Conservation (phyloP, 2,329 filamentous ascomycete genomes). For the Pyricularia pennisetigena region DNA sequence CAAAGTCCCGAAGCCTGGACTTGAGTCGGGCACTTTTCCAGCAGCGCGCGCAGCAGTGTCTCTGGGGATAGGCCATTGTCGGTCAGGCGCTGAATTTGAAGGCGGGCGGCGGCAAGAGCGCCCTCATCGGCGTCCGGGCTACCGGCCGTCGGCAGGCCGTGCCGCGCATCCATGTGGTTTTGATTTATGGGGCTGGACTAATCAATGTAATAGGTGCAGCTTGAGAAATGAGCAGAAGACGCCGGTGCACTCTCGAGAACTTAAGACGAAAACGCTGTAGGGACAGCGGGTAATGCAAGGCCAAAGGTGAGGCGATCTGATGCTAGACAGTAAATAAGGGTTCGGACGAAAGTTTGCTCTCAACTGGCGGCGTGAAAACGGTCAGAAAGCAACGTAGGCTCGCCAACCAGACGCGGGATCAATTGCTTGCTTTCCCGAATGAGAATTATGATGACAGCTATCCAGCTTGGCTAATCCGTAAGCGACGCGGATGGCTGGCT, state of each 20-base stretch:
- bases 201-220: neutral
- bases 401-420: neutral
- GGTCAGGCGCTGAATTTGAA: slow-evolving; percentile 21
- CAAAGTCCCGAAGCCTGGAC: neutral
- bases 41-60: slow-evolving; percentile 20
- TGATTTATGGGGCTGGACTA: neutral
- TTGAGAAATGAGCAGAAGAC: neutral
- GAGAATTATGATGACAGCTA: neutral
- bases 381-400: neutral
- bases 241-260: neutral
- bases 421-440: neutral
- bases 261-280: neutral
- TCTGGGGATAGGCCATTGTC: slow-evolving; percentile 19
- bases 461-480: neutral
- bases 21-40: slow-evolving; percentile 18
- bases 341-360: neutral
- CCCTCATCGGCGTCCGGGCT: slow-evolving; percentile 13
- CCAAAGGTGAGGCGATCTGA: neutral
- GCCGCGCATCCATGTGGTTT: slow-evolving; percentile 2
- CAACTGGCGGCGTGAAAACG: neutral
- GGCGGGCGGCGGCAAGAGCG: slow-evolving; percentile 18
- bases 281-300: neutral
- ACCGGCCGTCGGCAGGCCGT: slow-evolving; percentile 6
- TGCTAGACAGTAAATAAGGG: neutral
- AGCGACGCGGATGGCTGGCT: neutral